phyloP scores from a whole-genome alignment of 2,329 filamentous ascomycete species.

The Podosphaera leucotricha region DNA sequence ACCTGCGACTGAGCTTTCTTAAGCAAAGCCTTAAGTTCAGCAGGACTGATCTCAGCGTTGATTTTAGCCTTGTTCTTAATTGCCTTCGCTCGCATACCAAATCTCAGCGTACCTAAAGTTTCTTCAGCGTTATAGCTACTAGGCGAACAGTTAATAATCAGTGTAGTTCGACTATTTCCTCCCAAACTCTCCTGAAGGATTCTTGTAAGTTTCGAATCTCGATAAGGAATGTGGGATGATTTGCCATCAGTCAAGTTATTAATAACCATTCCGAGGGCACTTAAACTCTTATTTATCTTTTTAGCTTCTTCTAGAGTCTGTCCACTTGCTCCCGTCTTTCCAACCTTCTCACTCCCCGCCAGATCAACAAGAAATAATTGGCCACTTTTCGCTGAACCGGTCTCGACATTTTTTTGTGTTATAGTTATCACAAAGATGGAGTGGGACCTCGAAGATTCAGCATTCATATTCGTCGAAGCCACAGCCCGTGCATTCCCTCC shows the following conservation, averaged over 20 bases:
- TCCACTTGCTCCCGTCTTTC: constrained; percentile 67
- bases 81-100: constrained; percentile 86
- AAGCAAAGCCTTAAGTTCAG: constrained; percentile 79
- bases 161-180: constrained; percentile 89
- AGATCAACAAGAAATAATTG: constrained; percentile 91
- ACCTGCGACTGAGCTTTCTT: constrained; percentile 82
- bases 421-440: constrained; percentile 87
- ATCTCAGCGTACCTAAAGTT: constrained; percentile 82
- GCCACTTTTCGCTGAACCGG: constrained; percentile 68
- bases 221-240: constrained; percentile 65
- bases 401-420: constrained; percentile 40
- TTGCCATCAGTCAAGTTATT: constrained; percentile 70
- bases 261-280: constrained; percentile 84
- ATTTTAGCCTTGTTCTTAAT: constrained; percentile 99
- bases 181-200: constrained; percentile 84
- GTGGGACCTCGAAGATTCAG: constrained; percentile 80
- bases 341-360: constrained; percentile 75
- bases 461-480: constrained; percentile 92
- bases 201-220: constrained; percentile 92
- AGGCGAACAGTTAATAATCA: constrained; percentile 97
- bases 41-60: constrained; percentile 89
- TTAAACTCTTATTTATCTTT: constrained; percentile 88
- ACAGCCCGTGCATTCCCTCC: constrained; percentile 75
- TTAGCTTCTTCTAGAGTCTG: constrained; percentile 83
- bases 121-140: constrained; percentile 77